Evolutionary conservation across 176 grass and related monocot genomes (phyloP).

Genomic region (Ananas comosus): DNA sequence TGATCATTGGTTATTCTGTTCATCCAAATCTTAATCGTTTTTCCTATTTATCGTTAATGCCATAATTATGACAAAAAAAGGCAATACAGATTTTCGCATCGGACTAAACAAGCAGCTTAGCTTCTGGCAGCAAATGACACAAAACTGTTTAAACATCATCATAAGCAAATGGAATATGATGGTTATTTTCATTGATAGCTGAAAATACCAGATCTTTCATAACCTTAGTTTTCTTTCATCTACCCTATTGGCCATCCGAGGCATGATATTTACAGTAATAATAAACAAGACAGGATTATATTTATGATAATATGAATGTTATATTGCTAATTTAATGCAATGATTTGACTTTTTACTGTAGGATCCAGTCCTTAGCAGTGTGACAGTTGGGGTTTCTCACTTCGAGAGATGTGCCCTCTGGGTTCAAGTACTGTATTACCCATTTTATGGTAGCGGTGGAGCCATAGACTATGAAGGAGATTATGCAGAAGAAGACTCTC

Average conservation of each 20-base stretch:
- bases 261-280: background rate
- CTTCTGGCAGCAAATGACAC: too few relatives aligned
- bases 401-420: conserved; percentile 94
- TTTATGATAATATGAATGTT: background rate
- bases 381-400: conserved; percentile 95
- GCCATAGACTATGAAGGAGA: conserved; percentile 75
- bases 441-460: conserved; percentile 63
- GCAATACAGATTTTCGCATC: too few relatives aligned
- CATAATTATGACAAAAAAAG: too few relatives aligned
- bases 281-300: background rate
- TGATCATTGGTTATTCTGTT: background rate
- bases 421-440: conserved; percentile 97
- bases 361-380: conserved; percentile 94
- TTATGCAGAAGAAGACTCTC: conserved; percentile 92
- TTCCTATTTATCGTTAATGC: too few relatives aligned
- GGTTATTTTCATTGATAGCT: too few relatives aligned
- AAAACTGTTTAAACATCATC: too few relatives aligned
- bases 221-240: background rate
- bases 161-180: too few relatives aligned
- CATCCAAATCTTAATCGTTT: background rate
- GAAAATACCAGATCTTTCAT: too few relatives aligned
- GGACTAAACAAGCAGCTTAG: too few relatives aligned
- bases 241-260: background rate
- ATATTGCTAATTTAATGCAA: background rate
- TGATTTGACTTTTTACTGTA: conserved; percentile 18